These are phyloP conservation scores for Soucietia sequanensis DNA, from an alignment of 805 yeast genomes.

Conservation along the genomic window DNA sequence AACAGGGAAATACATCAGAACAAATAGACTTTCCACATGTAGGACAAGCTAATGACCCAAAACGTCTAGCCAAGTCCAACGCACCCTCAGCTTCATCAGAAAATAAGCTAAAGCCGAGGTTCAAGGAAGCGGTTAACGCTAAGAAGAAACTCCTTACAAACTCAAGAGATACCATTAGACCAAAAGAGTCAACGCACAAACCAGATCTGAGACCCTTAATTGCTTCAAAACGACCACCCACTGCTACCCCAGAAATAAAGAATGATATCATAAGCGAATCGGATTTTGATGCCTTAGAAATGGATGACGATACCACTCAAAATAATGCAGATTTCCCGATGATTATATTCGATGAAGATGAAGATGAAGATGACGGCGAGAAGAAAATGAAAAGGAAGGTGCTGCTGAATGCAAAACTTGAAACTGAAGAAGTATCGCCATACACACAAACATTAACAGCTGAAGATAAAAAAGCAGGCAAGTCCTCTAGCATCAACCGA, in stretches of 20 bases:
- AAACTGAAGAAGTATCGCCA: not conserved
- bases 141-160: too few relatives aligned
- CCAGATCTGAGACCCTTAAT: constrained; percentile 2
- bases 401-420: not conserved
- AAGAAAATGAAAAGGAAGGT: not conserved
- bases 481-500: not conserved
- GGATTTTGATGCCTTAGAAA: constrained; percentile 36
- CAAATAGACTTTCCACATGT: too few relatives aligned
- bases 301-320: constrained; percentile 10
- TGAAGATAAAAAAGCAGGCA: not conserved
- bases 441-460: not conserved
- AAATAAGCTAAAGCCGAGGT: not conserved
- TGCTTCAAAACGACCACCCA: constrained; percentile 11
- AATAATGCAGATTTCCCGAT: constrained; percentile 9
- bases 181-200: constrained; percentile 4
- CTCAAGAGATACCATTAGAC: too few relatives aligned
- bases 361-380: not conserved
- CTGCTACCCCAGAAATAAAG: constrained; percentile 11
- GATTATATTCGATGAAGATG: not conserved
- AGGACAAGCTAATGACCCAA: too few relatives aligned
- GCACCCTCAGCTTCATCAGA: not conserved
- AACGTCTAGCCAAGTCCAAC: too few relatives aligned
- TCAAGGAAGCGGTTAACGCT: constrained; percentile 7
- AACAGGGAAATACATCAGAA: constrained; percentile 4
- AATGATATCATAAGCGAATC: constrained; percentile 30